These are phyloP conservation scores for Dissophora globulifera DNA, from an alignment of 192 early-diverging fungal genomes.

Conservation along the genomic window DNA sequence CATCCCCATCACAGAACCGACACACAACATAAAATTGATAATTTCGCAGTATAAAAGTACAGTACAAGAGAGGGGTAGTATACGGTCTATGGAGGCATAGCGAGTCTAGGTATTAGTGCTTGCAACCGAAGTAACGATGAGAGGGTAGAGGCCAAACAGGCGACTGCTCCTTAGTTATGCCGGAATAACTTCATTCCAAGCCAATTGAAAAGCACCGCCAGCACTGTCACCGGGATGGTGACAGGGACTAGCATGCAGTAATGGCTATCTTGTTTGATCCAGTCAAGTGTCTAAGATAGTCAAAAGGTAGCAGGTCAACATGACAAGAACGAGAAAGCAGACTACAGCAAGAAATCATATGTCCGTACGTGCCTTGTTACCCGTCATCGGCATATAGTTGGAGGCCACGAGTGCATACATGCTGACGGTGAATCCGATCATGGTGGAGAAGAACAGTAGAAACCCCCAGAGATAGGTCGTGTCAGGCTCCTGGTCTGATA, in stretches of 20 bases:
- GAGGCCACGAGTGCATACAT: slow-evolving; percentile 75
- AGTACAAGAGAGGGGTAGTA: too few relatives aligned
- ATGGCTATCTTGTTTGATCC: slow-evolving; percentile 80
- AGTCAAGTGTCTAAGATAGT: slow-evolving; percentile 65
- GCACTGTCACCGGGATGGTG: slow-evolving; percentile 76
- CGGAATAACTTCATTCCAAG: slow-evolving; percentile 94
- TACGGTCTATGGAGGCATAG: neutral
- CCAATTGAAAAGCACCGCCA: slow-evolving; percentile 92
- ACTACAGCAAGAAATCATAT: neutral
- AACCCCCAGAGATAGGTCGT: slow-evolving; percentile 77
- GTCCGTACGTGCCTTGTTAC: slow-evolving; percentile 59
- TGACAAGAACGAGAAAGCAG: neutral
- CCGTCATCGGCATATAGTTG: slow-evolving; percentile 77
- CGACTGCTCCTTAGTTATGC: slow-evolving; percentile 71
- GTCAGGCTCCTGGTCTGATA: slow-evolving; percentile 71
- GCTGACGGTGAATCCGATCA: slow-evolving; percentile 66
- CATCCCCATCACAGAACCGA: too few relatives aligned
- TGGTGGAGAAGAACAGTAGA: slow-evolving; percentile 66
- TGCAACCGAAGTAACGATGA: neutral
- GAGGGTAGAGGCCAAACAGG: neutral
- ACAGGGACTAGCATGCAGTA: slow-evolving; percentile 88
- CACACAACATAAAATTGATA: too few relatives aligned
- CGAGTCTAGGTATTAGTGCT: neutral
- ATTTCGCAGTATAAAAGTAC: neutral
- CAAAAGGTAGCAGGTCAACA: neutral